A percentile compares a stretch with the other conserved stretches of the same genome.
Evolutionary conservation across 2,329 filamentous ascomycete species (phyloP).

Genomic region (Clonostachys sp.): DNA sequence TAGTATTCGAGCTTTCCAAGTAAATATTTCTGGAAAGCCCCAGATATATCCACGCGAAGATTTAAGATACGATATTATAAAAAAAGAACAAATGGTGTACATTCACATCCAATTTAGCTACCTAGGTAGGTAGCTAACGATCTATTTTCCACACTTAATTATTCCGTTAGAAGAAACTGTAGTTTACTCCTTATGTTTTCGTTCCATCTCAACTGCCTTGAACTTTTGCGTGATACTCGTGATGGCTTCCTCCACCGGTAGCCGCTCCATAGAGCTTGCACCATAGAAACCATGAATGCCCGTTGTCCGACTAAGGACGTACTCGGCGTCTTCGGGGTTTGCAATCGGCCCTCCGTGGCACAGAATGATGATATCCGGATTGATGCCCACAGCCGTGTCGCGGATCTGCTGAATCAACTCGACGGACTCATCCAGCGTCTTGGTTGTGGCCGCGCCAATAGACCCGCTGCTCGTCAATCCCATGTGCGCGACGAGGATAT

Average conservation of each 20-base stretch:
- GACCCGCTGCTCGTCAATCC: slow-evolving; percentile 60
- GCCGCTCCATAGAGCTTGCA: slow-evolving; percentile 64
- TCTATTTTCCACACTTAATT: no score
- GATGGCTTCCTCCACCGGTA: slow-evolving; percentile 65
- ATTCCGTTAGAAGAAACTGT: no score
- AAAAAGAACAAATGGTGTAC: no score
- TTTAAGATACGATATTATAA: no score
- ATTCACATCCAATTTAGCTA: no score
- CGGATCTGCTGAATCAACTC: slow-evolving; percentile 57
- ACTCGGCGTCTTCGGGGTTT: slow-evolving; percentile 56
- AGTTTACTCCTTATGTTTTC: no score
- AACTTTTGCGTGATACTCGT: slow-evolving; percentile 28
- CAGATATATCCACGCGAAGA: no score
- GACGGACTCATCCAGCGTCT: slow-evolving; percentile 61
- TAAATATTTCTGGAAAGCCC: no score
- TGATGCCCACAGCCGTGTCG: slow-evolving; percentile 52
- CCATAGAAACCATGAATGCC: slow-evolving; percentile 71
- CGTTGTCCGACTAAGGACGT: slow-evolving; percentile 53
- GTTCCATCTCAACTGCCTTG: not conserved
- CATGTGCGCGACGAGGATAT: slow-evolving; percentile 65
- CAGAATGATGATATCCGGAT: slow-evolving; percentile 58
- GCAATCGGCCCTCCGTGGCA: slow-evolving; percentile 69
- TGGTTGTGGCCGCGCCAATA: slow-evolving; percentile 59
- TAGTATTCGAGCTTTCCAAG: no score
- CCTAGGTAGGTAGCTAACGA: no score